Base-by-base conservation (phyloP, 768 basidiomycete species). In the Xerocomus brunneocitrinus region DNA sequence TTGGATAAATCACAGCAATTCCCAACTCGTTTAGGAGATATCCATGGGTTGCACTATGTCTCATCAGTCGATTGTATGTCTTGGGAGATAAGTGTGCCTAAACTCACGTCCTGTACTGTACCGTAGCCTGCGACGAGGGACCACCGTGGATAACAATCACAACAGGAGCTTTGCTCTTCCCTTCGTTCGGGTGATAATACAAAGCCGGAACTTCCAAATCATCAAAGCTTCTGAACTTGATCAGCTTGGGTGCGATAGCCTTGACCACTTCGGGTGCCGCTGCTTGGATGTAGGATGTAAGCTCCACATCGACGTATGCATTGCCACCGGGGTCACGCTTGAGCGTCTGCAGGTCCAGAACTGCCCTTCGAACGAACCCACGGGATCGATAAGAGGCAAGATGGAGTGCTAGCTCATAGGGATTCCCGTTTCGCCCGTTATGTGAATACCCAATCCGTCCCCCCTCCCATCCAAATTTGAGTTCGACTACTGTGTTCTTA, bases 11-110 rank as follows among this genome's bases (percentile, higher is more conserved):
- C 32, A 76, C 54, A 0, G 73, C 75, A 25, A 72, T 67, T 16
- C 66, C 69, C 34, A 76, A 57, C 47, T 76, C 74, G 46, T 73
- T 76, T 25, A 76, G 49, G n/a, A 76, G 58, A 55, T 76, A 76
- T 31, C 67, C 70, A 44, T 76, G 73, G 4, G 69, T 72, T 16
- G 67, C 60, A 22, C 68, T 68, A 57, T 34, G 32, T 32, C 47
- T 39, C 6, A 34, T 63, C 31, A 62, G 45, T 30, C 14, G 16
- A 40, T 38, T 36, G 14, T 14, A n/a, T 27, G 14, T 31, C 40
- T 12, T 39, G 2, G 22, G 22, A 35, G n/a, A 42, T 0, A 34
- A 34, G 28, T 19, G 13, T 5, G 28, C 28, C 28, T 24, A 32
- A 39, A 65, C 69, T 38, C 31, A 74, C 72, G 60, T 66, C 57